Conservation (phyloP, 306 rosid genomes). For the Quercus mongolica region DNA sequence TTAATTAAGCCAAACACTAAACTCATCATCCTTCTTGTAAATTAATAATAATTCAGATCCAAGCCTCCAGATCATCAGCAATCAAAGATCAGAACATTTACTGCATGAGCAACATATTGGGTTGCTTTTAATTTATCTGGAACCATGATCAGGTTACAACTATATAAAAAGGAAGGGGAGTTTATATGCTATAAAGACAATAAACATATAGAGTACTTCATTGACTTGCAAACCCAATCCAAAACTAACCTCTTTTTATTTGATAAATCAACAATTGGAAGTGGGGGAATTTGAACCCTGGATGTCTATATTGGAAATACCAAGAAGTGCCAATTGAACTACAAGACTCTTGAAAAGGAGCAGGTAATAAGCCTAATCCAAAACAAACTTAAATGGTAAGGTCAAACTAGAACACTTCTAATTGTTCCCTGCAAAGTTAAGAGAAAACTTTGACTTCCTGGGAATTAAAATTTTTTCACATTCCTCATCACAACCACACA, state of each 20-base stretch:
- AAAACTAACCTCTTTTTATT: not conserved
- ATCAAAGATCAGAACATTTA: conserved; percentile 1
- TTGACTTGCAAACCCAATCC: not conserved
- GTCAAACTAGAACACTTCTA: not conserved
- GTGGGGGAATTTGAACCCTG: too few species aligned
- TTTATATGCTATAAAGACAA: not conserved
- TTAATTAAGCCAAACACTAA: conserved; percentile 1
- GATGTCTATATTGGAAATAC: too few species aligned
- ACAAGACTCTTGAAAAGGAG: too few species aligned
- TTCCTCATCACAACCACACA: not conserved
- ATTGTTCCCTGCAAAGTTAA: not conserved
- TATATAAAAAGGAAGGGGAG: not conserved
- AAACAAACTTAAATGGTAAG: not conserved
- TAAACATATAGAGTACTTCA: not conserved
- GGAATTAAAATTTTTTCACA: not conserved
- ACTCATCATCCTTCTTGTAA: conserved; percentile 1
- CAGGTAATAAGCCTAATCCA: too few species aligned
- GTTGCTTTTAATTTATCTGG: not conserved
- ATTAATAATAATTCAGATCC: not conserved
- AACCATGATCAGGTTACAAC: not conserved
- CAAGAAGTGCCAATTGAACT: too few species aligned
- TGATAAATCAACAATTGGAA: too few species aligned
- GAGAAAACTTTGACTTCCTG: not conserved
- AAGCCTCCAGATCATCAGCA: not conserved
- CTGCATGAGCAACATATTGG: conserved; percentile 5